Percentiles rank a stretch among this genome's conserved stretches.
Conservation (phyloP, 257 asterid genomes). For the Jacaranda mimosifolia region DNA sequence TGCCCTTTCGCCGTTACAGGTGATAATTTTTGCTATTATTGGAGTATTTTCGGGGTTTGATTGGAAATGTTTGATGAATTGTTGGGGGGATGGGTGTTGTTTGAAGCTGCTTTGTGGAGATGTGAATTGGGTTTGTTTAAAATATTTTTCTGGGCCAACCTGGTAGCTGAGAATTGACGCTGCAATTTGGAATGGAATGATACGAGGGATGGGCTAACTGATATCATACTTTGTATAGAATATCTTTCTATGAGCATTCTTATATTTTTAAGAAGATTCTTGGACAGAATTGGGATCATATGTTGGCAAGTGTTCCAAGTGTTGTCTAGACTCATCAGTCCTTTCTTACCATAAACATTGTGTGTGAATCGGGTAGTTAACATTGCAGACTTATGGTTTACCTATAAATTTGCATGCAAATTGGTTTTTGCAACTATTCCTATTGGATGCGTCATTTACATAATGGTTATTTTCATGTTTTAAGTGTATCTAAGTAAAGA, state of each 20-base stretch:
- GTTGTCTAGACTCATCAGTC: not conserved
- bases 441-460: conserved; percentile 6
- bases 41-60: not conserved
- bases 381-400: too few relatives aligned
- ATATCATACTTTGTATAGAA: not conserved
- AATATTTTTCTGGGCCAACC: not conserved
- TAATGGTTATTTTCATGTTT: not conserved
- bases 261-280: not conserved
- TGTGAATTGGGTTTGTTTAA: conserved; percentile 7
- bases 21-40: conserved; percentile 14
- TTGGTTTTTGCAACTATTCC: not conserved
- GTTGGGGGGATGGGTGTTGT: not conserved
- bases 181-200: conserved; percentile 21
- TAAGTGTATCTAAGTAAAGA: not conserved
- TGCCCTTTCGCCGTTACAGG: conserved; percentile 87
- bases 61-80: conserved; percentile 32
- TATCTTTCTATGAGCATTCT: conserved; percentile 4
- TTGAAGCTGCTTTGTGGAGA: conserved; percentile 24
- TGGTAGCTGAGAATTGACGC: not conserved
- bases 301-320: conserved; percentile 8
- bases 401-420: too few relatives aligned
- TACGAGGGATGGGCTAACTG: conserved; percentile 8
- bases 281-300: conserved; percentile 11
- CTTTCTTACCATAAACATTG: not conserved
- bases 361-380: not conserved